Conservation (phyloP, 148 eudicot species). For the Fagopyrum homotropicum region DNA sequence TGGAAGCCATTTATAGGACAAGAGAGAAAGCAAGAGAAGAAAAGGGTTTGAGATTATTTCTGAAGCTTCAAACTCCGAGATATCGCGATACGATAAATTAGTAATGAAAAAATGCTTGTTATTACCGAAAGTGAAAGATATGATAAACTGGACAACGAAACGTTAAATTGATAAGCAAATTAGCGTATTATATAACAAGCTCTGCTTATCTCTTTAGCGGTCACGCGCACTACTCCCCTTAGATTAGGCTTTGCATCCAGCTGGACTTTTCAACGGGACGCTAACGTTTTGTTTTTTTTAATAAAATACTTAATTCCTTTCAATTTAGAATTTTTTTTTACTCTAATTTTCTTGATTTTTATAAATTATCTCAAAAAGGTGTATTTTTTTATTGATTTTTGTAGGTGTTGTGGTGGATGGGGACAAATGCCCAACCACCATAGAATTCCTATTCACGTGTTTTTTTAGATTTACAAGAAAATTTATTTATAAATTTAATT, state of each 20-base stretch:
- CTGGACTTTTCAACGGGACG: conserved; percentile 27
- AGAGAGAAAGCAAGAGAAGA: conserved; percentile 17
- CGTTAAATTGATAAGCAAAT: conserved; percentile 11
- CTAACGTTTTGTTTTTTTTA: background rate
- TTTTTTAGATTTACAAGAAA: background rate
- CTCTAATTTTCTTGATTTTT: background rate
- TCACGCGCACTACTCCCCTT: conserved; percentile 10
- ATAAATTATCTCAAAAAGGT: background rate
- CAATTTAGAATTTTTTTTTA: background rate
- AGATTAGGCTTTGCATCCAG: conserved; percentile 17
- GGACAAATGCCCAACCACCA: conserved; percentile 26
- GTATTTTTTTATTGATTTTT: background rate
- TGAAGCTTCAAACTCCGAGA: background rate
- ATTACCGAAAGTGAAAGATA: background rate
- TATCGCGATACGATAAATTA: conserved; percentile 1
- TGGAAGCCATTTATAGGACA: conserved; percentile 28
- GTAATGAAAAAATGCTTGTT: background rate
- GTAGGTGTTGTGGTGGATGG: conserved; percentile 19
- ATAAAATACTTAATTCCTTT: background rate
- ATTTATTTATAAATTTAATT: background rate
- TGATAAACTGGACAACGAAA: background rate
- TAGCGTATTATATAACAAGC: background rate
- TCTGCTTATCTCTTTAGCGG: conserved; percentile 3
- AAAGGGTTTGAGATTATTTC: conserved; percentile 21
- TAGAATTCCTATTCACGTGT: conserved; percentile 16